phyloP scores from a whole-genome alignment of 495 filamentous ascomycete species.

The Lophiotrema nucula region DNA sequence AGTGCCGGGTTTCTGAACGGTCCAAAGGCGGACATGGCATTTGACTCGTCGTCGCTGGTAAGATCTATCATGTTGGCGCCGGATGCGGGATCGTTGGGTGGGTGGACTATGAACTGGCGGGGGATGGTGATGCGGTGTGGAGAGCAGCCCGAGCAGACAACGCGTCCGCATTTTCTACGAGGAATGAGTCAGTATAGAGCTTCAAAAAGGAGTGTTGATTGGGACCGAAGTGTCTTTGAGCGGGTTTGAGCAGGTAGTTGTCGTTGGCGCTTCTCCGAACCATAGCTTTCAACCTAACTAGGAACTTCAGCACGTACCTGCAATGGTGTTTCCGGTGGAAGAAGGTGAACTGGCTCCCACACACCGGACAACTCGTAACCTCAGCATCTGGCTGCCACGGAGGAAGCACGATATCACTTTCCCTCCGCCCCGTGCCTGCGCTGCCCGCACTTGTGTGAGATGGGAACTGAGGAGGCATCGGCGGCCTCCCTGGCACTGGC shows the following conservation, averaged over 20 bases:
- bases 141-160: conserved; percentile 88
- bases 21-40: conserved; percentile 6
- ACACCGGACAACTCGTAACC: conserved; percentile 29
- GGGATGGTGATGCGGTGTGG: conserved; percentile 95
- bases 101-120: conserved; percentile 85
- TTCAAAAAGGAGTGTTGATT: neutral
- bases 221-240: no score
- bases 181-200: conserved; percentile 10
- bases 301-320: conserved; percentile 21
- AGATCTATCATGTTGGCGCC: conserved; percentile 44
- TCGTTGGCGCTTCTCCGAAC: no score
- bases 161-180: conserved; percentile 86
- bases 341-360: conserved; percentile 26
- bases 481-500: neutral
- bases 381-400: conserved; percentile 33
- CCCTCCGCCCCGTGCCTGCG: neutral
- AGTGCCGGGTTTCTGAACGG: conserved; percentile 51
- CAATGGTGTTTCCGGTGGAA: conserved; percentile 33
- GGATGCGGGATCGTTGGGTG: conserved; percentile 49
- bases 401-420: conserved; percentile 29
- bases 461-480: conserved; percentile 4
- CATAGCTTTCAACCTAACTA: no score
- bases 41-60: conserved; percentile 34
- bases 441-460: neutral
- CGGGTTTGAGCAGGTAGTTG: no score